These are phyloP conservation scores for Mycosphaerella sp. DNA, from an alignment of 2,329 filamentous ascomycete species.

Conservation along the genomic window DNA sequence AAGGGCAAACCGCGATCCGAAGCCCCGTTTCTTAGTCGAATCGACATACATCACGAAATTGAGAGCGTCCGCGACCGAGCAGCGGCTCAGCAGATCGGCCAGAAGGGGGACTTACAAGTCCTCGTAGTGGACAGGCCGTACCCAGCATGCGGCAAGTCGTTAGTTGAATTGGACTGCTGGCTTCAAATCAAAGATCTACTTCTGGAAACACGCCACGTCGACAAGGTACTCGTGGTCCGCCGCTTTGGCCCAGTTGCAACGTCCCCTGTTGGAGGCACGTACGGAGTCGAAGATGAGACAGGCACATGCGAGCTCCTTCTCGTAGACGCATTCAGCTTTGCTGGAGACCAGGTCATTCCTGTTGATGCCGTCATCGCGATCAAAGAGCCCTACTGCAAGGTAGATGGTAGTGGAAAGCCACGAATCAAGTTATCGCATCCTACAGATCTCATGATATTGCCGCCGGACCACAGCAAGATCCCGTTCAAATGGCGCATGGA, in stretches of 20 bases:
- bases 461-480: background rate
- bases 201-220: constrained; percentile 1
- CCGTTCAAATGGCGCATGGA: background rate
- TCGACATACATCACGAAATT: background rate
- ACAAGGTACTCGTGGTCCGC: background rate
- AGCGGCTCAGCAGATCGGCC: background rate
- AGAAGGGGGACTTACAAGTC: background rate
- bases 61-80: background rate
- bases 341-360: constrained; percentile 5
- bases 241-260: constrained; percentile 2
- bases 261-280: constrained; percentile 5
- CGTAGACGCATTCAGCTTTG: constrained; percentile 6
- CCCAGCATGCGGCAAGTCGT: background rate
- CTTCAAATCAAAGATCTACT: constrained; percentile 2
- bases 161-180: background rate
- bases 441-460: background rate
- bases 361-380: background rate
- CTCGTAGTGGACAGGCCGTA: background rate
- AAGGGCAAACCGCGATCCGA: constrained; percentile 4
- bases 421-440: constrained; percentile 8
- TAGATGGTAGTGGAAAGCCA: background rate
- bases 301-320: constrained; percentile 2
- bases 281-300: background rate
- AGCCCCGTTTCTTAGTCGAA: background rate
- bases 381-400: constrained; percentile 8